Conservation (phyloP, 345 rosid genomes). For the Pugionium dolabratum region DNA sequence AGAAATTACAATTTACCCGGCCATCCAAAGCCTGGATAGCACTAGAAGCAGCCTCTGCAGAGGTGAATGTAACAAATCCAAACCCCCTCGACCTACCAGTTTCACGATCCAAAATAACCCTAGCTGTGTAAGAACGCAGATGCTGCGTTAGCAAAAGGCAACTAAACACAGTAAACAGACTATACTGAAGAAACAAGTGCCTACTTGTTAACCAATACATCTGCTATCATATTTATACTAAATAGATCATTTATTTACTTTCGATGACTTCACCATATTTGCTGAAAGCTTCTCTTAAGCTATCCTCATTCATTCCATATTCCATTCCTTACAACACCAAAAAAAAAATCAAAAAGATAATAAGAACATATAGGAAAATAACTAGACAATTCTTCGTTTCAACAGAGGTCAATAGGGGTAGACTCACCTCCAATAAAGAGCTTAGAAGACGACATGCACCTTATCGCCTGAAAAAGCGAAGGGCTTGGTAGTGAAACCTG, state of each 20-base stretch:
- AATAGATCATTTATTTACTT: conserved; percentile 44
- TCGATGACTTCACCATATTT: conserved; percentile 84
- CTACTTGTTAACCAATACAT: conserved; percentile 8
- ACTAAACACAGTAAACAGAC: background rate
- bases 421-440: conserved; percentile 79
- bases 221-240: conserved; percentile 16
- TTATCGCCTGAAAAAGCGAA: conserved; percentile 65
- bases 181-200: conserved; percentile 12
- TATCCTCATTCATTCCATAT: conserved; percentile 60
- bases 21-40: conserved; percentile 97
- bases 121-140: conserved; percentile 50
- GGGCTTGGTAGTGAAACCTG: conserved; percentile 56
- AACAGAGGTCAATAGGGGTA: background rate
- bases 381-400: background rate
- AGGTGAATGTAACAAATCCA: conserved; percentile 73
- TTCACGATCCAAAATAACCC: conserved; percentile 87
- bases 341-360: background rate
- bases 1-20: conserved; percentile 64
- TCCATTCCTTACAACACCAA: conserved; percentile 61
- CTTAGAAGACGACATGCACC: conserved; percentile 82
- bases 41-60: conserved; percentile 75
- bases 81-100: conserved; percentile 93
- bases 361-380: background rate
- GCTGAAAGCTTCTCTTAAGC: conserved; percentile 66
- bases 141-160: conserved; percentile 18